phyloP scores from a whole-genome alignment of 257 asterid species.

The Echium plantagineum region DNA sequence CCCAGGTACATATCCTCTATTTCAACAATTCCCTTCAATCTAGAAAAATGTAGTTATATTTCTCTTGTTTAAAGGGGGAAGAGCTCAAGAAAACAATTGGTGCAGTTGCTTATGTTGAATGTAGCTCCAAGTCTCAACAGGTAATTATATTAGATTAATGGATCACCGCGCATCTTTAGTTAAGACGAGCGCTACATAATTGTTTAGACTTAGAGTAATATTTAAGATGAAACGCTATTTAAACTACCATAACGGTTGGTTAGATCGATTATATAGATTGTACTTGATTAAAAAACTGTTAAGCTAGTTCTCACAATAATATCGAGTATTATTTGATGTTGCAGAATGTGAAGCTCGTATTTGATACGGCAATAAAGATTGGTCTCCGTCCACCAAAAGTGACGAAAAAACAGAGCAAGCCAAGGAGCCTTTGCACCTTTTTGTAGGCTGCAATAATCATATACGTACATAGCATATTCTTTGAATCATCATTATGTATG shows the following conservation, averaged over 20 bases:
- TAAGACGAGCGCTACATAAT: no score
- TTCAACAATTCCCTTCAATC: no score
- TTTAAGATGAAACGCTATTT: no score
- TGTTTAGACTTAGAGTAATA: no score
- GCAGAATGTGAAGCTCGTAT: conserved; percentile 75
- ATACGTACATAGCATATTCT: no score
- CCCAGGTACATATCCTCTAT: conserved; percentile 34
- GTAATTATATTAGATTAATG: conserved; percentile 19
- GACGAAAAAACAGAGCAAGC: conserved; percentile 49
- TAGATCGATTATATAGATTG: no score
- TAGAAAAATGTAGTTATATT: background rate
- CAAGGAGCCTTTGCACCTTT: conserved; percentile 41
- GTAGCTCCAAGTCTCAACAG: conserved; percentile 91
- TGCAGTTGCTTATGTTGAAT: conserved; percentile 74
- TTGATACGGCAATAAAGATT: conserved; percentile 73
- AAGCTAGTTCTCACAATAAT: background rate
- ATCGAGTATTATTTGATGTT: conserved; percentile 7
- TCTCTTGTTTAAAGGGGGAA: conserved; percentile 43
- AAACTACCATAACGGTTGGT: no score
- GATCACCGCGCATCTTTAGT: no score
- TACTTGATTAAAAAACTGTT: no score
- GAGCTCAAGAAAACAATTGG: conserved; percentile 71
- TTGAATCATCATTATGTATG: no score
- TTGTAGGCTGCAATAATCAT: background rate
- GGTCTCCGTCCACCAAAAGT: conserved; percentile 68